Base-by-base conservation (phyloP, 257 asterid species). In the Solanum etuberosum region DNA sequence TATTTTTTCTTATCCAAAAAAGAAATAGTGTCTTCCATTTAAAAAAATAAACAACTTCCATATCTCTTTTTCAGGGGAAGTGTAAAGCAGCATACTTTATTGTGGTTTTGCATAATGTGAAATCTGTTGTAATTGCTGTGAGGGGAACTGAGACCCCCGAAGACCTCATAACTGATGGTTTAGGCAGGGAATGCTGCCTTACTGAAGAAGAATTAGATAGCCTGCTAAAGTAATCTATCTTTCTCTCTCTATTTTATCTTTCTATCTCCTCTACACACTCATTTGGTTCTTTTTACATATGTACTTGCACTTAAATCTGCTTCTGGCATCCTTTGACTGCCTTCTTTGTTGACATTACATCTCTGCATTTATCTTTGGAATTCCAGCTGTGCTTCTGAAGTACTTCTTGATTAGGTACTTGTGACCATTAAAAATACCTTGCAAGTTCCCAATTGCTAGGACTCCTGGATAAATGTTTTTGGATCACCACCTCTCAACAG, bases 91-190 rank as follows among this genome's bases (percentile, higher is more conserved):
- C 91, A 81, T 87, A 89, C 78, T 89, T 87, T 70, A 42, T 89
- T 32, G 87, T 87, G 40, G 90, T 87, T 87, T 65, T 86, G 35
- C 91, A 89, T 65, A 86, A 87, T 83, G 85, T 87, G 67, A 87
- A 85, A 81, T 67, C 91, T 18, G 88, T 89, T 77, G 88, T 89
- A 54, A 85, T 89, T 70, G 91, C 91, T 40, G 87, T 89, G 35
- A 84, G 91, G 38, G 91, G 91, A 72, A 89, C 91, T 59, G 91
- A 89, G 88, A 89, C 89, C 80, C 91, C 91, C 9, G 91, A 89
- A 82, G 91, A 89, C 72, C 89, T 89, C 61, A 89, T 89, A 71
- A 89, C 91, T 12, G 90, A 89, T 89, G 88, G 91, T 20, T 87
- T 89, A 76, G 71, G 91, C 61, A 70, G 88, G 87, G 90, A 87